These are phyloP conservation scores for Paraleonurus japonicus DNA, from an alignment of 257 asterid species.

Conservation along the genomic window DNA sequence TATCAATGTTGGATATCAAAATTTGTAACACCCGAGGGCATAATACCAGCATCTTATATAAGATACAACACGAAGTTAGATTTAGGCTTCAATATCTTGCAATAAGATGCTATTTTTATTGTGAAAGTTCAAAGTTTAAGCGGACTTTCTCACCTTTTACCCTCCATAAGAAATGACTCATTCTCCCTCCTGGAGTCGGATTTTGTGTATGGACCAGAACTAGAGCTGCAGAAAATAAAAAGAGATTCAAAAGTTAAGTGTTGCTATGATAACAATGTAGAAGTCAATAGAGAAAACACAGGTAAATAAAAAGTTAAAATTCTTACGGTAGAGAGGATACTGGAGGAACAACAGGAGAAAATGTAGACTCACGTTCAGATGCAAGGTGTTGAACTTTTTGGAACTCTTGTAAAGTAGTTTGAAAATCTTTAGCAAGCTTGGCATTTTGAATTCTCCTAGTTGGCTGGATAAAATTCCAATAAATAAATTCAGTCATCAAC, in stretches of 20 bases:
- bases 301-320: neutral
- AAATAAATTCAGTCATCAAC: neutral
- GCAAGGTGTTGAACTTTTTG: constrained; percentile 27
- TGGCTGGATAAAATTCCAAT: constrained; percentile 6
- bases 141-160: neutral
- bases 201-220: constrained; percentile 2
- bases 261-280: neutral
- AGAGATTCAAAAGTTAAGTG: neutral
- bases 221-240: constrained; percentile 14
- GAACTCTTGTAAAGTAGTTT: constrained; percentile 22
- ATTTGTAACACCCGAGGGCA: neutral
- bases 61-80: neutral
- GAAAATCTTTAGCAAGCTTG: constrained; percentile 27
- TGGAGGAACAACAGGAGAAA: constrained; percentile 17
- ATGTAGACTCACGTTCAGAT: constrained; percentile 23
- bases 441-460: constrained; percentile 21
- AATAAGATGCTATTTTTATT: neutral
- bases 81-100: neutral
- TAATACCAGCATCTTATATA: neutral
- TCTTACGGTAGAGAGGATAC: constrained; percentile 25
- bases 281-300: neutral
- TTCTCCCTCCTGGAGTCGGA: neutral
- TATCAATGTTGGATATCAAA: neutral
- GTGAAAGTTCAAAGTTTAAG: neutral
- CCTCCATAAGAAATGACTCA: constrained; percentile 16